Percentiles rank a stretch among this genome's conserved stretches.
phyloP scores from a whole-genome alignment of 371 early-diverging fungal species.

The Mortierella sp. region DNA sequence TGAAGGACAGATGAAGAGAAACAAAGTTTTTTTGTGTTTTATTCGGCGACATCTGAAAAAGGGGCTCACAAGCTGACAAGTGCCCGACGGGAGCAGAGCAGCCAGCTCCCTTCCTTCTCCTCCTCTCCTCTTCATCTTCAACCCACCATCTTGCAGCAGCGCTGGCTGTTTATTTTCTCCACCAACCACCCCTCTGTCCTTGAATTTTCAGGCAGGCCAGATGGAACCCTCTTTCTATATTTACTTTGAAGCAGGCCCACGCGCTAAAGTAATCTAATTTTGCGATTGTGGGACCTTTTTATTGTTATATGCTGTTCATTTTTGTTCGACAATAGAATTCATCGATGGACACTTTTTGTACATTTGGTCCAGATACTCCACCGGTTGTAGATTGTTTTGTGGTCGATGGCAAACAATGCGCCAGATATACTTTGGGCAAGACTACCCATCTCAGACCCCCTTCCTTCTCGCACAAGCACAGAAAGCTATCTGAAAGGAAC shows the following conservation, averaged over 20 bases:
- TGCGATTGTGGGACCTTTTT: not conserved
- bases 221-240: conserved; percentile 2
- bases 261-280: not conserved
- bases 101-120: not conserved
- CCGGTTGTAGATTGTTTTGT: no score
- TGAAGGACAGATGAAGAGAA: not conserved
- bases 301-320: not conserved
- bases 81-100: not conserved
- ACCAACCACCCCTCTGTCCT: not conserved
- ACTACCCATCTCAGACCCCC: no score
- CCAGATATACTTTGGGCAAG: no score
- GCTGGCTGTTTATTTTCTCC: not conserved
- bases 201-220: not conserved
- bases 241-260: not conserved
- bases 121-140: not conserved
- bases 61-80: not conserved
- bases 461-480: no score
- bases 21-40: not conserved
- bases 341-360: no score
- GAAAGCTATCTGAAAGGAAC: no score
- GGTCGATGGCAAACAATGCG: no score
- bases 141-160: not conserved
- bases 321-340: not conserved
- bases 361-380: no score
- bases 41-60: not conserved